Evolutionary conservation across 2,329 filamentous ascomycete genomes (phyloP), one percentile per base, ranked within the genome.

Genomic region (Metarhizium humberi): DNA sequence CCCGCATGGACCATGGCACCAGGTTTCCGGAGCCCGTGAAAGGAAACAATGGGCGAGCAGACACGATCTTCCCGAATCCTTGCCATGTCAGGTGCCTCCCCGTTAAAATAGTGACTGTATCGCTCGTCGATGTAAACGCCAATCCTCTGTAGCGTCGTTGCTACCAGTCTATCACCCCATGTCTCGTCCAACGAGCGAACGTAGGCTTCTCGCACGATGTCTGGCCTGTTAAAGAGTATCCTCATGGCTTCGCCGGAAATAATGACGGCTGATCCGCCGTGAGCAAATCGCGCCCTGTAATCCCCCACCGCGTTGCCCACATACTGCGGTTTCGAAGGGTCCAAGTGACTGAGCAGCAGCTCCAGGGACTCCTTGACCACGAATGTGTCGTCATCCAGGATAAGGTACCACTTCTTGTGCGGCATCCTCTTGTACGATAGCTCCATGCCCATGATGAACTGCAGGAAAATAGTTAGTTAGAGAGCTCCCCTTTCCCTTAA

Each of bases 301-400:
- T 80, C 78, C 50, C 80, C 80, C 14, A 82, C 76, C 2, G 78
- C 76, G 56, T 82, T 82, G 42, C 80, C 80, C 25, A 83, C 63
- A 61, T 81, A 82, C 46, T 77, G 71, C 14, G 76, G 73, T 52
- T 69, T 66, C 6, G 67, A 60, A 2, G 74, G 70, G 63, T 82
- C 71, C 56, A 82, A 66, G 55, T 79, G 78, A 18, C 71, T 70
- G 14, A 82, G 69, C 13, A 82, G 65, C 2, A 75, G 64, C 46
- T 69, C 67, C 32, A 82, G 65, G 13, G 79, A 78, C 3, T 74
- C 70, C 52, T 73, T 73, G 48, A 81, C 70, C 48, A 82, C 63
- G 62, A 76, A 82, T 1, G 78, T 82, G 62, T 83, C 79, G 64
- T 82, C 80, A 64, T 82, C 79, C 14, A 80, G 65, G 59, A 82